Conservation (phyloP, 1,139 yeast genomes). For the Lipomyces yarrowii region DNA sequence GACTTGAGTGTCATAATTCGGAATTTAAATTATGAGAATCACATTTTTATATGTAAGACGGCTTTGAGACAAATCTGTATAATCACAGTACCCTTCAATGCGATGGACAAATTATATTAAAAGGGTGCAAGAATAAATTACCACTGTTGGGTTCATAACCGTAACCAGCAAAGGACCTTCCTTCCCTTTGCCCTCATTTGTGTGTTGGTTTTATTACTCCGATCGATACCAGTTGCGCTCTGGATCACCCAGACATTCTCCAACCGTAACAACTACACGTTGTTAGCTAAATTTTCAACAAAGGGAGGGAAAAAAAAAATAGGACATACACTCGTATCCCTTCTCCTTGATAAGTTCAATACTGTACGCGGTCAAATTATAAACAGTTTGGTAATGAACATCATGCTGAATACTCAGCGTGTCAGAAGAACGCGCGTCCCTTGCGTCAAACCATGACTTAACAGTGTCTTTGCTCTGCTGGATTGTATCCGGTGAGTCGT, state of each 20-base stretch:
- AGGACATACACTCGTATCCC: not conserved
- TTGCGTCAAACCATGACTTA: not conserved
- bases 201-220: not conserved
- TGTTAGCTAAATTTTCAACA: not conserved
- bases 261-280: conserved; percentile 22
- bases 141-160: not conserved
- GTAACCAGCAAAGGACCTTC: too few relatives aligned
- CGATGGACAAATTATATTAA: not conserved
- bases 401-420: conserved; percentile 21
- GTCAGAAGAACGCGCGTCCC: conserved; percentile 2
- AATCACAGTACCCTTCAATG: not conserved
- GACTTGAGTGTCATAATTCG: not conserved
- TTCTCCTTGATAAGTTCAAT: conserved; percentile 6
- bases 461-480: conserved; percentile 22
- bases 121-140: not conserved
- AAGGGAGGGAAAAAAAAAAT: not conserved
- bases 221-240: conserved; percentile 24
- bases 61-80: not conserved
- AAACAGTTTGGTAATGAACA: conserved; percentile 24
- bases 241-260: conserved; percentile 25
- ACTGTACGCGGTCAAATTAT: conserved; percentile 20
- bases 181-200: not conserved
- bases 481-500: conserved; percentile 7
- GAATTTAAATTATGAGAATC: not conserved
- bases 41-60: not conserved